These are phyloP conservation scores for Mycena citricolor DNA, from an alignment of 1,284 basidiomycete genomes.

Conservation along the genomic window DNA sequence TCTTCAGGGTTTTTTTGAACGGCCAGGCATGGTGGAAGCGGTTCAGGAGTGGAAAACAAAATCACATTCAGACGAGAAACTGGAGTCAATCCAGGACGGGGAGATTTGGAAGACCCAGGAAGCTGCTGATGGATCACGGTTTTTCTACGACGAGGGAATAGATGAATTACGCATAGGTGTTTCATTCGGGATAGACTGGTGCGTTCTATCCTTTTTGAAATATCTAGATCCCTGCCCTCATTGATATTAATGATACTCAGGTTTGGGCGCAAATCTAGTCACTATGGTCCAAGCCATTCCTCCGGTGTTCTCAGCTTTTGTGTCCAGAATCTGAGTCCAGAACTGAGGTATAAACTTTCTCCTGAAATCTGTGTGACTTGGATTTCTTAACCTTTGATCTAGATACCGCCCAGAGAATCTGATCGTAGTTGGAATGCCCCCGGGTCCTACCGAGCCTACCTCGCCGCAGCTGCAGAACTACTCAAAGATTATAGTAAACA, in stretches of 20 bases:
- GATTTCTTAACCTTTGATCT: not conserved
- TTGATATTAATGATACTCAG: constrained; percentile 1
- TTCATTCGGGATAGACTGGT: constrained; percentile 19
- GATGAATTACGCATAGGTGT: constrained; percentile 17
- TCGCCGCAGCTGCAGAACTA: constrained; percentile 32
- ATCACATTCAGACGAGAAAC: not conserved
- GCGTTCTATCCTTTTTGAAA: not conserved
- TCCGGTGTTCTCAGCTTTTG: constrained; percentile 17
- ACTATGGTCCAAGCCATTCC: constrained; percentile 18
- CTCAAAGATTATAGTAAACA: constrained; percentile 31
- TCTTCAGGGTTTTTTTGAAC: too few relatives aligned
- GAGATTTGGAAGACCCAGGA: constrained; percentile 13
- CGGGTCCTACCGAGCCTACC: constrained; percentile 37
- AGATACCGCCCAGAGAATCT: constrained; percentile 35
- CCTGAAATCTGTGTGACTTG: not conserved
- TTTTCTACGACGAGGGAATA: constrained; percentile 8
- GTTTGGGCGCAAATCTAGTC: constrained; percentile 15
- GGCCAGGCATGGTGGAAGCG: too few relatives aligned
- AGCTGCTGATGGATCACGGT: constrained; percentile 5
- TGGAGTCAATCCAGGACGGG: constrained; percentile 12
- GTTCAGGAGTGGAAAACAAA: constrained; percentile 1
- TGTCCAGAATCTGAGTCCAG: constrained; percentile 13
- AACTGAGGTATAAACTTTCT: not conserved
- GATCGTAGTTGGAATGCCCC: constrained; percentile 31
- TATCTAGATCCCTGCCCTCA: not conserved